These are phyloP conservation scores for Tritrichomonas foetus DNA, from an alignment of 208 protist genomes.

Conservation along the genomic window DNA sequence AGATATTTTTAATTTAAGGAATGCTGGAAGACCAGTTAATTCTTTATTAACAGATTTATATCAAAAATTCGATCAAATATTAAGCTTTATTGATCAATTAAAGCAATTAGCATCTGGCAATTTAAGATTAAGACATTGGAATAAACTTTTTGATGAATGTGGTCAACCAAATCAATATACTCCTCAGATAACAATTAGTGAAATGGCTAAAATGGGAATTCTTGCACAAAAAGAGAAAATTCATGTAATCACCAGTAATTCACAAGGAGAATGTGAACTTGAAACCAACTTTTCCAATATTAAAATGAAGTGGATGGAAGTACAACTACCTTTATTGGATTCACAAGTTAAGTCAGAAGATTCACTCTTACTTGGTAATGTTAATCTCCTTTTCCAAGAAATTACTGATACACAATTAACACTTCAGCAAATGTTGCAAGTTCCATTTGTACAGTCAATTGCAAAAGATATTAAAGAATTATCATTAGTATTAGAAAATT, in stretches of 20 bases:
- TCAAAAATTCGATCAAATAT: neutral
- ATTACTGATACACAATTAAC: neutral
- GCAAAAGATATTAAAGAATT: neutral
- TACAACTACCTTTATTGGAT: neutral
- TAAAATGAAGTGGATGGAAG: neutral
- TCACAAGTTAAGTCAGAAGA: slow-evolving; percentile 2
- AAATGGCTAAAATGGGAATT: neutral
- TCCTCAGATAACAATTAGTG: neutral
- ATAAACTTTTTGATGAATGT: neutral
- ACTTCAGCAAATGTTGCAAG: neutral
- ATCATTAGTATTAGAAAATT: neutral
- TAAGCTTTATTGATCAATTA: neutral
- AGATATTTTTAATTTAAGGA: neutral
- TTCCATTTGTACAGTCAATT: neutral
- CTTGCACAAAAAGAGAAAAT: neutral
- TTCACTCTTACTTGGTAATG: neutral
- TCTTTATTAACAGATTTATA: neutral
- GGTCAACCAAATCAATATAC: neutral
- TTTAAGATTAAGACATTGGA: neutral
- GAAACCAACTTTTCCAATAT: neutral
- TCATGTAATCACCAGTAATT: neutral
- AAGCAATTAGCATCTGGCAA: neutral
- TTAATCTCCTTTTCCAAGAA: neutral
- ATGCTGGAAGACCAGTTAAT: neutral
- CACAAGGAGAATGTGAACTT: neutral